A percentile compares a stretch with the other conserved stretches of the same genome.
Conservation (phyloP, 2,329 filamentous ascomycete genomes). For the Ceratocystis lukuohia region DNA sequence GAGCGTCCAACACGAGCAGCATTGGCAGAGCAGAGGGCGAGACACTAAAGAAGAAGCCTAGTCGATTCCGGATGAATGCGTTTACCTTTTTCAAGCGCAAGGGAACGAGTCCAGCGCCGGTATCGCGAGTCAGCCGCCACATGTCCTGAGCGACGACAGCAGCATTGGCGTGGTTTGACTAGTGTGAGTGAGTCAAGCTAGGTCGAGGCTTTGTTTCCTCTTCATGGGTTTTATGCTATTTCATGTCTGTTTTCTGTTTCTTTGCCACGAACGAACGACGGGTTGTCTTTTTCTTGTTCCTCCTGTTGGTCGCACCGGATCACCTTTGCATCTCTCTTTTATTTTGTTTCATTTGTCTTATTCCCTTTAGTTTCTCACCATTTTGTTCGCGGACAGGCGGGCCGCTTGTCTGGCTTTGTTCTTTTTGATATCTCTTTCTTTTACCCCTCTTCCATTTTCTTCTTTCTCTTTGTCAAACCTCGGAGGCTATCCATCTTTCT, state of each 20-base stretch:
- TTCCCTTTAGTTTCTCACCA: neutral
- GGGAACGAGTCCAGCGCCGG: slow-evolving; percentile 26
- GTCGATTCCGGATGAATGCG: slow-evolving; percentile 50
- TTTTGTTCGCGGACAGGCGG: too few relatives aligned
- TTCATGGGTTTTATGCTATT: neutral
- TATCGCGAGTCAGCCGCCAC: slow-evolving; percentile 9
- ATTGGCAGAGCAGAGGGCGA: slow-evolving; percentile 37
- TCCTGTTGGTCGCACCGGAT: neutral
- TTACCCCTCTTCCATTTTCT: neutral
- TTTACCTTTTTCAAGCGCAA: slow-evolving; percentile 43
- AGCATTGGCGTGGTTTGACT: too few relatives aligned
- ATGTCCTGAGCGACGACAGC: neutral
- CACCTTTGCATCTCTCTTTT: neutral
- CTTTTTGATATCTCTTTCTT: neutral
- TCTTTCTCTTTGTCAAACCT: slow-evolving; percentile 13
- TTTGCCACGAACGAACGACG: slow-evolving; percentile 4
- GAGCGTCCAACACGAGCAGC: slow-evolving; percentile 29
- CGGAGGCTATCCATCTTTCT: slow-evolving; percentile 11
- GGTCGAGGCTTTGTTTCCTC: neutral
- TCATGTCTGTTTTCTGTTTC: slow-evolving; percentile 2
- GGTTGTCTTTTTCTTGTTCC: slow-evolving; percentile 10
- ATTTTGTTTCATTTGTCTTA: neutral
- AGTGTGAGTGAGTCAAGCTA: neutral
- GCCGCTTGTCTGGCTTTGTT: too few relatives aligned
- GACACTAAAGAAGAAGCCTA: slow-evolving; percentile 47